These are phyloP conservation scores for Lepidium aucheri DNA, from an alignment of 345 rosid species.

Conservation along the genomic window DNA sequence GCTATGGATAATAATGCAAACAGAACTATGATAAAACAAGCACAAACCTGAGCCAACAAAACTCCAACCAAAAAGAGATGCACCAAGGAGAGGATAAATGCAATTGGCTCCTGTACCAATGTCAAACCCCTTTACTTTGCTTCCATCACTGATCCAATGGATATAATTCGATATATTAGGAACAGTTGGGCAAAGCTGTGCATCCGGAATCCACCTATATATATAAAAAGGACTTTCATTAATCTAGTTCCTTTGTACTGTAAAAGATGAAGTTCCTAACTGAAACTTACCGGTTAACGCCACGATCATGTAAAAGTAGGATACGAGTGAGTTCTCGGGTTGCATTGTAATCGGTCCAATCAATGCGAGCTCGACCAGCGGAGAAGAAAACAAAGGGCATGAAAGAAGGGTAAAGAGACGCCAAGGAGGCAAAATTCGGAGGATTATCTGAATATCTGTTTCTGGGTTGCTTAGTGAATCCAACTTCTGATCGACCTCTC, in stretches of 20 bases:
- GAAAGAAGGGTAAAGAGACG: slow-evolving; percentile 71
- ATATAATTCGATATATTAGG: slow-evolving; percentile 89
- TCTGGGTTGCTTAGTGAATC: slow-evolving; percentile 48
- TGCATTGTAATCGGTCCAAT: slow-evolving; percentile 88
- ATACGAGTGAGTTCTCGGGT: slow-evolving; percentile 79
- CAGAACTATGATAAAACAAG: background rate
- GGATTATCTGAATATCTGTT: slow-evolving; percentile 71
- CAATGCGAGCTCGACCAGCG: slow-evolving; percentile 56
- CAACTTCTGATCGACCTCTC: slow-evolving; percentile 41
- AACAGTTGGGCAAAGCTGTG: slow-evolving; percentile 91
- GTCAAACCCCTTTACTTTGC: slow-evolving; percentile 72
- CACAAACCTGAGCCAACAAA: slow-evolving; percentile 73
- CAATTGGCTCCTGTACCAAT: slow-evolving; percentile 94
- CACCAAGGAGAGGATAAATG: slow-evolving; percentile 91
- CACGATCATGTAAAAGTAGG: slow-evolving; percentile 72
- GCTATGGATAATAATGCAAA: background rate
- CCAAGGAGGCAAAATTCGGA: slow-evolving; percentile 65
- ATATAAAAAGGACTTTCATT: too few relatives aligned
- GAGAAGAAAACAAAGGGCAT: slow-evolving; percentile 56
- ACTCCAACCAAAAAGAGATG: slow-evolving; percentile 73
- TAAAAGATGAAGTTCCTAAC: too few relatives aligned
- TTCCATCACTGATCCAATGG: slow-evolving; percentile 55
- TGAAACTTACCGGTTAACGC: slow-evolving; percentile 42
- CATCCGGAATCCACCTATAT: slow-evolving; percentile 93
- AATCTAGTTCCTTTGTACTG: background rate